Evolutionary conservation across 805 yeast genomes (phyloP).

Genomic region (Cyberlindnera japonica): DNA sequence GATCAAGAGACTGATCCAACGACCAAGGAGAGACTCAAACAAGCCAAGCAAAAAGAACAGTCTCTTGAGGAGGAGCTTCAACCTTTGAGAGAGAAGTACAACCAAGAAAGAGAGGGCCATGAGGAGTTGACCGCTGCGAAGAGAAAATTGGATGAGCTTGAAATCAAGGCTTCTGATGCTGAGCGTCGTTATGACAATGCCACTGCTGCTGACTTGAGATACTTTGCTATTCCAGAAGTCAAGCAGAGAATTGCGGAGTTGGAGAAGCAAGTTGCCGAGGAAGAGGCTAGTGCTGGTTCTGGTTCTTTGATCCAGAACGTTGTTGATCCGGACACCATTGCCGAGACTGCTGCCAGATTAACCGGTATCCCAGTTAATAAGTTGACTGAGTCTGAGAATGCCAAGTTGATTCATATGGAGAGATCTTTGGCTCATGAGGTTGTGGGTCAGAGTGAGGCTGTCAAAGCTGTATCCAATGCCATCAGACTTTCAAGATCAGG

Average conservation of each 20-base stretch:
- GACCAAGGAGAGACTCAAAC: constrained; percentile 80
- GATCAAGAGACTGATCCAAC: constrained; percentile 81
- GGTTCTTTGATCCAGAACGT: constrained; percentile 79
- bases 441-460: constrained; percentile 95
- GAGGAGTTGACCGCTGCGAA: constrained; percentile 87
- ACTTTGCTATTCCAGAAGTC: constrained; percentile 95
- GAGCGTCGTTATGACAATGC: constrained; percentile 95
- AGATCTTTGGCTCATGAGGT: constrained; percentile 74
- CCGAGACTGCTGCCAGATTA: constrained; percentile 95
- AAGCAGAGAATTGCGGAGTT: constrained; percentile 68
- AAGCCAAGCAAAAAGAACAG: constrained; percentile 76
- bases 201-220: constrained; percentile 92
- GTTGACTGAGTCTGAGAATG: constrained; percentile 91
- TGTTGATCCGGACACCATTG: constrained; percentile 86
- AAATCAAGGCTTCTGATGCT: constrained; percentile 90
- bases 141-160: constrained; percentile 87
- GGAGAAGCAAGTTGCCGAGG: constrained; percentile 76
- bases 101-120: constrained; percentile 85
- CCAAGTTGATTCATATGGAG: constrained; percentile 94
- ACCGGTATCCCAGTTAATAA: constrained; percentile 97
- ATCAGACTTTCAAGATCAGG: constrained; percentile 93
- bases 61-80: constrained; percentile 78
- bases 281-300: constrained; percentile 55
- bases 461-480: constrained; percentile 93
- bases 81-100: constrained; percentile 82